Evolutionary conservation across 768 basidiomycete species (phyloP).

Genomic region (Podaxis sp.): DNA sequence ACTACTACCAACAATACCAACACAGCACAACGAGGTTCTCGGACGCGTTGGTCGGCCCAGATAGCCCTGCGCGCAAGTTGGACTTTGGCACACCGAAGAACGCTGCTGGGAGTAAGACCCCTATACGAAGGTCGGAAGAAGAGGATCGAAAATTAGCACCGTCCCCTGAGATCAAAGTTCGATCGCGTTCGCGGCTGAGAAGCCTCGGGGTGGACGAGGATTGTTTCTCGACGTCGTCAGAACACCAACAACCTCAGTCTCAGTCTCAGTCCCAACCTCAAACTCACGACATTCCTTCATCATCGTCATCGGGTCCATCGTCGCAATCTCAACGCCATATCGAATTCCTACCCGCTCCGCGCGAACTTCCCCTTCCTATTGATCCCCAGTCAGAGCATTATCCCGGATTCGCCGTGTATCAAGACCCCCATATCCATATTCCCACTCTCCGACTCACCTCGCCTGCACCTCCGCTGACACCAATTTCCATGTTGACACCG

Average conservation of each 20-base stretch:
- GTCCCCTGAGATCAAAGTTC: conserved; percentile 13
- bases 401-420: conserved; percentile 62
- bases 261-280: conserved; percentile 22
- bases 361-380: conserved; percentile 37
- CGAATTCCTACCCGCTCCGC: conserved; percentile 28
- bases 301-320: conserved; percentile 18
- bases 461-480: neutral
- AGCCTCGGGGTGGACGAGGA: neutral
- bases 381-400: conserved; percentile 62
- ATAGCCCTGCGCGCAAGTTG: conserved; percentile 49
- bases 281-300: conserved; percentile 13
- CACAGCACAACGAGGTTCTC: conserved; percentile 18
- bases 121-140: conserved; percentile 18
- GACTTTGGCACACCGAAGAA: conserved; percentile 46
- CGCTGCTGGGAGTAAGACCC: conserved; percentile 9
- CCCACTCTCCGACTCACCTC: conserved; percentile 3
- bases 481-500: neutral
- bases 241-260: neutral
- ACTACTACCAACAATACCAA: conserved; percentile 1
- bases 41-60: conserved; percentile 25
- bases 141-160: conserved; percentile 18
- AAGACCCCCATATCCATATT: conserved; percentile 39
- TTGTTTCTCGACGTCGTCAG: neutral
- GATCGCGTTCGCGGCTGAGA: neutral
- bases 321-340: conserved; percentile 15